A percentile compares a stretch with the other conserved stretches of the same genome.
phyloP scores from a whole-genome alignment of 129 eudicot genomes.

The Smallanthus sonchifolius region DNA sequence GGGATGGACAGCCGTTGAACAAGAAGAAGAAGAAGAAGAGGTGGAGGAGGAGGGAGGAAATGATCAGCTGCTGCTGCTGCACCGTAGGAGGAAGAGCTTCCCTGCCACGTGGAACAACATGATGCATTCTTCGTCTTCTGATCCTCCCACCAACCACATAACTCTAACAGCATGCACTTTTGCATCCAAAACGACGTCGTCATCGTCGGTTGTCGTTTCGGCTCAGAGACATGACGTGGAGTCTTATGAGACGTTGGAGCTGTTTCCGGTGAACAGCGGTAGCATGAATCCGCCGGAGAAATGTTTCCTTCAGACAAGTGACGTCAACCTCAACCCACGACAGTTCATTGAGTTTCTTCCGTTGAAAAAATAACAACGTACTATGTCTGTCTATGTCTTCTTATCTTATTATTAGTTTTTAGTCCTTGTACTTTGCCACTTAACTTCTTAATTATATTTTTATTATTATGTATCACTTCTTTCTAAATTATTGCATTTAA shows the following conservation, averaged over 20 bases:
- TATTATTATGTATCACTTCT: no score
- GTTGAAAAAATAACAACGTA: slow-evolving; percentile 34
- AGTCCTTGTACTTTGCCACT: no score
- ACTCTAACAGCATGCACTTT: no score
- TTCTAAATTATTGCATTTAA: no score
- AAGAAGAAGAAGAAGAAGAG: slow-evolving; percentile 11
- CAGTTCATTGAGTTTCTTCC: slow-evolving; percentile 62
- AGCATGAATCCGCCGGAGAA: slow-evolving; percentile 8
- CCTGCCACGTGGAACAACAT: slow-evolving; percentile 58
- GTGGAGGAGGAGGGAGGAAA: slow-evolving; percentile 16
- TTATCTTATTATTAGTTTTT: no score
- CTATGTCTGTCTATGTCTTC: no score
- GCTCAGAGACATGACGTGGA: slow-evolving; percentile 7
- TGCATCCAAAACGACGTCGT: no score
- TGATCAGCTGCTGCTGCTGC: slow-evolving; percentile 21
- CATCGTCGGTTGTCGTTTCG: neutral
- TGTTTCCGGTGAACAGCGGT: slow-evolving; percentile 45
- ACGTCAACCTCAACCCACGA: slow-evolving; percentile 17
- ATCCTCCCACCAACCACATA: slow-evolving; percentile 13
- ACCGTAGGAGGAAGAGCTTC: slow-evolving; percentile 30
- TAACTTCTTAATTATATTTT: no score
- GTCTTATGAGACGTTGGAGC: slow-evolving; percentile 43
- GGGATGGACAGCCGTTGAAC: slow-evolving; percentile 39
- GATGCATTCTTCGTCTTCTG: slow-evolving; percentile 25
- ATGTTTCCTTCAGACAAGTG: slow-evolving; percentile 18